These are phyloP conservation scores for Ganoderma sinense DNA, from an alignment of 1,284 basidiomycete species.

Conservation along the genomic window DNA sequence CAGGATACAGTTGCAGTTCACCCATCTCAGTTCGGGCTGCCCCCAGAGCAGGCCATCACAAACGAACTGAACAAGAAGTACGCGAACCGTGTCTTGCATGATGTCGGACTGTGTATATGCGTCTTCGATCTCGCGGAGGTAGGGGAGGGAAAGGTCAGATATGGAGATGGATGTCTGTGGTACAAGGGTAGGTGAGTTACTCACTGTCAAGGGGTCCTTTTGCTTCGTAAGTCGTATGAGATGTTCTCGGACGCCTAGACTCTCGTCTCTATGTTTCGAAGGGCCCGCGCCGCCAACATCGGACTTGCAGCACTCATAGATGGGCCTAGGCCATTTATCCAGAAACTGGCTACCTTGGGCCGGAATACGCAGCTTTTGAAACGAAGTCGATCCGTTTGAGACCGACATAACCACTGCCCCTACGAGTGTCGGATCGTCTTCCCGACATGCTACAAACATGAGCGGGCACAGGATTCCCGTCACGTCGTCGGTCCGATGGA, in stretches of 20 bases:
- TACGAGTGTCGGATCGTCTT: not conserved
- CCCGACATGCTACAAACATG: not conserved
- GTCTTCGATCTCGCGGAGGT: slow-evolving; percentile 89
- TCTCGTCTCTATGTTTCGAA: not conserved
- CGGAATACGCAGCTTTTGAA: not conserved
- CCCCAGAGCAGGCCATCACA: slow-evolving; percentile 76
- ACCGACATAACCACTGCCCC: not conserved
- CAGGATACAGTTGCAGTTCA: slow-evolving; percentile 84
- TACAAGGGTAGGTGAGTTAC: slow-evolving; percentile 77
- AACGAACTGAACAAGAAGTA: slow-evolving; percentile 93
- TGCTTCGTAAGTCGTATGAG: not conserved
- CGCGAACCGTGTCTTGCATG: slow-evolving; percentile 91
- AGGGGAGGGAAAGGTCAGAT: slow-evolving; percentile 92
- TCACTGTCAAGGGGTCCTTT: not conserved
- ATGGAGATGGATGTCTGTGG: slow-evolving; percentile 95
- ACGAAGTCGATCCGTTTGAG: not conserved
- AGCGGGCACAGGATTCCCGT: not conserved
- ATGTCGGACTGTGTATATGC: slow-evolving; percentile 90
- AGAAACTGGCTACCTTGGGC: not conserved
- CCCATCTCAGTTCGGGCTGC: slow-evolving; percentile 77
- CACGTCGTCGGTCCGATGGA: not conserved
- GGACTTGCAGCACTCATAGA: not conserved
- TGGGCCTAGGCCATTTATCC: not conserved
- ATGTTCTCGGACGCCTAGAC: not conserved
- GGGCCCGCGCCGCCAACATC: not conserved